phyloP scores from a whole-genome alignment of 257 asterid species.

The Galeopsis tetrahit region DNA sequence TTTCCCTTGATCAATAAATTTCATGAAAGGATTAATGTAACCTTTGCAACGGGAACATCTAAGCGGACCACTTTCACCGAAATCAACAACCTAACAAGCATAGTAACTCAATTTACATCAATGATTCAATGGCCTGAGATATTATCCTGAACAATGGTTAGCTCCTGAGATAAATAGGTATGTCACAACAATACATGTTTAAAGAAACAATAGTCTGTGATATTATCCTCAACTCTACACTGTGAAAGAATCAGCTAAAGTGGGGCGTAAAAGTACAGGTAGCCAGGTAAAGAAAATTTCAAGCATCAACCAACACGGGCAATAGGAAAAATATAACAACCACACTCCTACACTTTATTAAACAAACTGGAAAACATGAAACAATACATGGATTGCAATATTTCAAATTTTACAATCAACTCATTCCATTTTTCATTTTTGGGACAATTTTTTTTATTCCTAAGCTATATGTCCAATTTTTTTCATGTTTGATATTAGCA shows the following conservation, averaged over 20 bases:
- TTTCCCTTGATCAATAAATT: conserved; percentile 92
- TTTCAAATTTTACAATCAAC: neutral
- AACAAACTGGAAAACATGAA: neutral
- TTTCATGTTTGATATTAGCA: conserved; percentile 2
- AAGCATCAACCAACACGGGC: conserved; percentile 17
- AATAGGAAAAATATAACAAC: conserved; percentile 1
- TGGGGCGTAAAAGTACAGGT: neutral
- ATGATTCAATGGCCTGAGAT: conserved; percentile 1
- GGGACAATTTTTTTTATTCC: neutral
- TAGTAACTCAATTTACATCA: conserved; percentile 7
- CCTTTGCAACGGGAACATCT: conserved; percentile 99
- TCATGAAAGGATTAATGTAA: conserved; percentile 93
- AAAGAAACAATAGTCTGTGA: neutral
- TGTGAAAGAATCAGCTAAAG: neutral
- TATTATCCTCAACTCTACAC: neutral
- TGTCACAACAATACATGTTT: neutral
- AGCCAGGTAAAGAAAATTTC: neutral
- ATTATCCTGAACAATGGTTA: neutral
- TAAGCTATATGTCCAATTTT: neutral
- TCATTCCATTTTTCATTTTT: neutral
- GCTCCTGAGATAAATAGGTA: neutral
- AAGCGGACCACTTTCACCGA: conserved; percentile 96
- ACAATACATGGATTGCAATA: conserved; percentile 8
- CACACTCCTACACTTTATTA: conserved; percentile 6
- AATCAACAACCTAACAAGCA: conserved; percentile 80